A percentile compares a stretch with the other conserved stretches of the same genome.
Evolutionary conservation across 2,329 filamentous ascomycete genomes (phyloP).

Genomic region (Parascedosporium putredinis): DNA sequence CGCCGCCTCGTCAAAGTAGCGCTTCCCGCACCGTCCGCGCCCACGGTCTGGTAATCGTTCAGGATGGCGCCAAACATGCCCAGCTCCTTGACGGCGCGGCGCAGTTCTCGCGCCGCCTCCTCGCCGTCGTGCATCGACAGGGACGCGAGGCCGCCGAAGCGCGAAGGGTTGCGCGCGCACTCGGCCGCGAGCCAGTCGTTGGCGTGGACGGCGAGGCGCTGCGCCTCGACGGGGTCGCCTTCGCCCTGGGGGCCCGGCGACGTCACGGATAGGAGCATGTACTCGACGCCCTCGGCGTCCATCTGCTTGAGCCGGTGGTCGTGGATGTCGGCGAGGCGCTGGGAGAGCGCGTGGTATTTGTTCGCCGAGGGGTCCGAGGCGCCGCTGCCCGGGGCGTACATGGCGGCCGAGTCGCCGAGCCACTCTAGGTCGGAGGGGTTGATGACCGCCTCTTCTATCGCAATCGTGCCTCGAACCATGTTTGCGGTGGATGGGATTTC

Average conservation of each 20-base stretch:
- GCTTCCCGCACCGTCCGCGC: constrained; percentile 11
- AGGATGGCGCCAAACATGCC: constrained; percentile 23
- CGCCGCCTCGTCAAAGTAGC: constrained; percentile 21
- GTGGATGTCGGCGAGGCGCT: constrained; percentile 21
- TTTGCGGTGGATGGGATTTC: not conserved
- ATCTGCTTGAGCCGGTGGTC: constrained; percentile 18
- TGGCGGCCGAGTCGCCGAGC: constrained; percentile 17
- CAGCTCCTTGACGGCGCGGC: constrained; percentile 19
- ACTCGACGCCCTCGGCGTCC: constrained; percentile 25
- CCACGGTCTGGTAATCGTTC: constrained; percentile 21
- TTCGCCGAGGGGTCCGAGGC: constrained; percentile 6
- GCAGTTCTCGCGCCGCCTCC: constrained; percentile 20
- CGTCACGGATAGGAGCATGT: constrained; percentile 24
- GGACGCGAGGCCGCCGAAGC: constrained; percentile 22
- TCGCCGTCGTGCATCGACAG: constrained; percentile 23
- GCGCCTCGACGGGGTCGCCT: constrained; percentile 16
- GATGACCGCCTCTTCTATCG: constrained; percentile 25
- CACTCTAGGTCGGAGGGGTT: constrained; percentile 20
- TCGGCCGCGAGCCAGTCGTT: constrained; percentile 24
- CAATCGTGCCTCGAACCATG: constrained; percentile 19
- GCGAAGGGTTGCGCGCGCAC: constrained; percentile 15
- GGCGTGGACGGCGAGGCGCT: constrained; percentile 16
- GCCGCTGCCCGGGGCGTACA: constrained; percentile 17
- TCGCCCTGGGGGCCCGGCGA: constrained; percentile 23
- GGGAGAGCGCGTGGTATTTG: constrained; percentile 16